Base-by-base conservation (phyloP, 2,329 filamentous ascomycete species). In the Pseudogymnoascus sp. region DNA sequence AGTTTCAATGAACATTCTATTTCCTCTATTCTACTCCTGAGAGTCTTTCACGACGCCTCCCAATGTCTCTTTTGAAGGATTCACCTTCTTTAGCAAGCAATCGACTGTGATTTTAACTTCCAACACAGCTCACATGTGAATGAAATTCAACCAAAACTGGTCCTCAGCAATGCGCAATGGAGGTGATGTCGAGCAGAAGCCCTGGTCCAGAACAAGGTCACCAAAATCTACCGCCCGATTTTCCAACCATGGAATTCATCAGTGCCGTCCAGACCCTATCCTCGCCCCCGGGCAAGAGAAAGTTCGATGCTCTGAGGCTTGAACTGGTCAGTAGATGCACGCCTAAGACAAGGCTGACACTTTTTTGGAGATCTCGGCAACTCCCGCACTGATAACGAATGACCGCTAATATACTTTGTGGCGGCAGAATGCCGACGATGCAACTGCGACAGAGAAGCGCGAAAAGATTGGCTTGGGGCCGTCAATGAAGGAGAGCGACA, bases 351-450 rank as follows among this genome's bases (percentile, higher is more conserved):
- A 56, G 50, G 50, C 50, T 56, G 50, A 56, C 29, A 56, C n/a
- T 56, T 53, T 42, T 53, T 35, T 56, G 50, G 50, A 56, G 50
- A 56, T 33, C 50, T 56, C 50, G 50, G 50, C 29, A 56, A 56
- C 50, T 56, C 29, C 50, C 50, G 50, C 29, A 56, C 50, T 56
- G 50, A 56, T 56, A 56, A 56, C 29, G 50, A 56, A 56, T 35
- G 50, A 56, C 29, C 50, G 29, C 50, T 56, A 56, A 56, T 56
- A 56, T 56, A 33, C 46, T 56, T 56, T 56, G 50, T 56, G 50
- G 29, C 10, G 50, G 29, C 29, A 56, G 50, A 56, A 56, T 10
- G 7, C n/a, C 17, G 29, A 56, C 29, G 29, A 56, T n/a, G 29
- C 29, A 33, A 33, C 29, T 19, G 50, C 11, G 10, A 56, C 50